phyloP scores from a whole-genome alignment of 164 flowering plant species.

The Vitis rupestris region DNA sequence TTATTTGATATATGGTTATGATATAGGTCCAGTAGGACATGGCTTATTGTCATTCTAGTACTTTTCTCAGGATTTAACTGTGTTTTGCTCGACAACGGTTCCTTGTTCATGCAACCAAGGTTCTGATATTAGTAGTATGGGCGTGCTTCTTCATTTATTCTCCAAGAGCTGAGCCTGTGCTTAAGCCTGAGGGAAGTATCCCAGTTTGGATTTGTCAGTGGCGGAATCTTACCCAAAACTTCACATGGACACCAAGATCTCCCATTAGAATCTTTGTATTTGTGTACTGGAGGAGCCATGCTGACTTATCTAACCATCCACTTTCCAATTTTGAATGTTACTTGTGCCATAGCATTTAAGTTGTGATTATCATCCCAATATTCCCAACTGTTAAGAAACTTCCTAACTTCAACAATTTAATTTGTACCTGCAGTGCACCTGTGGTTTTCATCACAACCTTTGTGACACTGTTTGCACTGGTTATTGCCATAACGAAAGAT shows the following conservation, averaged over 20 bases:
- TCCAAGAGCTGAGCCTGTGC: not conserved
- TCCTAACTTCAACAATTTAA: not conserved
- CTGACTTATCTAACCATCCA: not conserved
- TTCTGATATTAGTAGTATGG: not conserved
- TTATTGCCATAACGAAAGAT: conserved; percentile 97
- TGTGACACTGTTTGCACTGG: conserved; percentile 92
- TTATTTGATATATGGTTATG: not conserved
- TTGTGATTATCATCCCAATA: not conserved
- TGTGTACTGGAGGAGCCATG: not conserved
- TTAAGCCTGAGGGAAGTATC: not conserved
- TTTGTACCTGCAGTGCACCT: conserved; percentile 65
- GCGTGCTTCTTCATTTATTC: not conserved
- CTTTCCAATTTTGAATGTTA: not conserved
- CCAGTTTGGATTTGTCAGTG: not conserved
- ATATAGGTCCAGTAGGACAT: not conserved
- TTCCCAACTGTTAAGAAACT: not conserved
- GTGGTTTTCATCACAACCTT: conserved; percentile 93
- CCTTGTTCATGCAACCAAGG: not conserved
- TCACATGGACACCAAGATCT: not conserved
- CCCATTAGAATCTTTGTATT: not conserved
- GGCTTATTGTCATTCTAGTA: no score
- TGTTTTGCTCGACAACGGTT: no score
- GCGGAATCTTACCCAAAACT: not conserved
- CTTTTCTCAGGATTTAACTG: not conserved
- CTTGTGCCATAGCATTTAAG: no score